Evolutionary conservation across 1,284 basidiomycete species (phyloP).

Genomic region (Sporisorium exsertum): DNA sequence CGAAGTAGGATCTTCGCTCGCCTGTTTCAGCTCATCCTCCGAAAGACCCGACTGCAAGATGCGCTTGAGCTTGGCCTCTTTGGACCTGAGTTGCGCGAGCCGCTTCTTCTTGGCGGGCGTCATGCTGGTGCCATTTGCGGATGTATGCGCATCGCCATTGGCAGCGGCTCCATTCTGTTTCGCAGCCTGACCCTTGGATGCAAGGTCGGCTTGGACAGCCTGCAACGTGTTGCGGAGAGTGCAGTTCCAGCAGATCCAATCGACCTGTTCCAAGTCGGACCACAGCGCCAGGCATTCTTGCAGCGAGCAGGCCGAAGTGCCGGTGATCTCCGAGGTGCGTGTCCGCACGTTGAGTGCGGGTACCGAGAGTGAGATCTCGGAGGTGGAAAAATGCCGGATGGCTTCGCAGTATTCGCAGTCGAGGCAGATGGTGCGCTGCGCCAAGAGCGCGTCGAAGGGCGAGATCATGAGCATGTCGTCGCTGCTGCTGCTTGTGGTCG

Average conservation of each 20-base stretch:
- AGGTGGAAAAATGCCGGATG: slow-evolving; percentile 57
- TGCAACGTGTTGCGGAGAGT: slow-evolving; percentile 50
- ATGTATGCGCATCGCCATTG: slow-evolving; percentile 26
- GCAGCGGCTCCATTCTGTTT: slow-evolving; percentile 22
- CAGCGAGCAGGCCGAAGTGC: slow-evolving; percentile 53
- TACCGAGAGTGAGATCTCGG: slow-evolving; percentile 62
- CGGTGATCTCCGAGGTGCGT: slow-evolving; percentile 37
- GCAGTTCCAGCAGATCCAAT: slow-evolving; percentile 68
- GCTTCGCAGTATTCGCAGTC: slow-evolving; percentile 67
- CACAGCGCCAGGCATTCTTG: slow-evolving; percentile 60
- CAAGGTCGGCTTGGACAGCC: slow-evolving; percentile 20
- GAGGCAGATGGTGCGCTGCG: slow-evolving; percentile 63
- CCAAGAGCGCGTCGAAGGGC: slow-evolving; percentile 51
- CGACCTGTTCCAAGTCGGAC: slow-evolving; percentile 63
- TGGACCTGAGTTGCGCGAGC: slow-evolving; percentile 33
- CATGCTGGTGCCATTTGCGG: slow-evolving; percentile 12
- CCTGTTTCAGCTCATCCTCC: slow-evolving; percentile 56
- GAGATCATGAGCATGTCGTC: slow-evolving; percentile 31
- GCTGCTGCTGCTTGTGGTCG: neutral
- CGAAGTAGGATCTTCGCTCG: slow-evolving; percentile 26
- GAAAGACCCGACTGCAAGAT: slow-evolving; percentile 49
- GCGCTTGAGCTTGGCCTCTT: slow-evolving; percentile 26
- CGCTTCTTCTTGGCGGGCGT: slow-evolving; percentile 42
- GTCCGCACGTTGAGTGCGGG: slow-evolving; percentile 37
- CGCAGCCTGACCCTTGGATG: slow-evolving; percentile 6